Percentiles rank a stretch among this genome's conserved stretches.
Evolutionary conservation across 345 rosid genomes (phyloP).

Genomic region (Brassica napus): Da-Ae NC_063451.1:25281001-25281500

Average conservation of each 20-base stretch:
- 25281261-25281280: neutral
- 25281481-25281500: slow-evolving; percentile 89
- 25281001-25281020: slow-evolving; percentile 96
- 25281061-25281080: slow-evolving; percentile 53
- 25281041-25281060: slow-evolving; percentile 84
- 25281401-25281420: slow-evolving; percentile 80
- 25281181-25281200: slow-evolving; percentile 93
- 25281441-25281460: slow-evolving; percentile 15
- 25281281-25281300: neutral
- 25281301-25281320: slow-evolving; percentile 93
- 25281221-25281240: neutral
- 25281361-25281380: slow-evolving; percentile 75
- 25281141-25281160: slow-evolving; percentile 91
- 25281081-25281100: slow-evolving; percentile 20
- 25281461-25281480: neutral
- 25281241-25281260: neutral
- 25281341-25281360: slow-evolving; percentile 88
- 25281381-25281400: slow-evolving; percentile 78
- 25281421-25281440: slow-evolving; percentile 5
- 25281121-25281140: slow-evolving; percentile 6
- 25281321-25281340: slow-evolving; percentile 90
- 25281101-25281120: slow-evolving; percentile 2
- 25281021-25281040: slow-evolving; percentile 98
- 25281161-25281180: slow-evolving; percentile 87
- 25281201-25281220: slow-evolving; percentile 83